These are phyloP conservation scores for Xylaria sp. DNA, from an alignment of 2,329 filamentous ascomycete species.

Conservation along the genomic window DNA sequence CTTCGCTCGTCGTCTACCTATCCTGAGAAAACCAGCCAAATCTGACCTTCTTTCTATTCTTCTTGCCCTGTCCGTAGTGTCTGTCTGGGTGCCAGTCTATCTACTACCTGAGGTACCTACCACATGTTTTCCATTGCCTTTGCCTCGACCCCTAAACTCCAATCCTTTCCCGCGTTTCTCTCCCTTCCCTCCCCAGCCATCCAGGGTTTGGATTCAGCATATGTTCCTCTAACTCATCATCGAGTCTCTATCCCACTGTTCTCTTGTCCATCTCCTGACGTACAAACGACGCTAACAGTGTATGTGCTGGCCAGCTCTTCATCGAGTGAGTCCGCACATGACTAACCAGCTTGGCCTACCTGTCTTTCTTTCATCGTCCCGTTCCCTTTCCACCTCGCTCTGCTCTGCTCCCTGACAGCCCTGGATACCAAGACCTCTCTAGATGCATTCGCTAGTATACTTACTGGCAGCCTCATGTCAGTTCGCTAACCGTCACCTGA, in stretches of 20 bases:
- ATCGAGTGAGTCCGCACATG: slow-evolving; percentile 21
- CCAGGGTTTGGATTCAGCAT: slow-evolving; percentile 24
- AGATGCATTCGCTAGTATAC: slow-evolving; percentile 12
- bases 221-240: slow-evolving; percentile 15
- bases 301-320: slow-evolving; percentile 18
- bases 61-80: slow-evolving; percentile 17
- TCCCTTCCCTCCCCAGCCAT: slow-evolving; percentile 22
- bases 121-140: slow-evolving; percentile 15
- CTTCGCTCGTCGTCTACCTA: slow-evolving; percentile 27
- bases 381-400: background rate
- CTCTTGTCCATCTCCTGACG: slow-evolving; percentile 14
- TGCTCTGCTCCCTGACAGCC: slow-evolving; percentile 7
- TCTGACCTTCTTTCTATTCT: slow-evolving; percentile 25
- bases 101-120: slow-evolving; percentile 13
- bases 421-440: slow-evolving; percentile 5
- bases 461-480: slow-evolving; percentile 10
- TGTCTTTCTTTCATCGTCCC: background rate
- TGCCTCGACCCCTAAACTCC: slow-evolving; percentile 28
- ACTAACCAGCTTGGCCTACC: slow-evolving; percentile 2
- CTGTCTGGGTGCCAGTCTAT: slow-evolving; percentile 21
- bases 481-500: slow-evolving; percentile 31
- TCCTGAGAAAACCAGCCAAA: slow-evolving; percentile 21
- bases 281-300: slow-evolving; percentile 16
- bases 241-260: slow-evolving; percentile 15
- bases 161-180: slow-evolving; percentile 26